A percentile compares a stretch with the other conserved stretches of the same genome.
Evolutionary conservation across 2,329 filamentous ascomycete genomes (phyloP).

Genomic region (Trichoderma oligosporum): DNA sequence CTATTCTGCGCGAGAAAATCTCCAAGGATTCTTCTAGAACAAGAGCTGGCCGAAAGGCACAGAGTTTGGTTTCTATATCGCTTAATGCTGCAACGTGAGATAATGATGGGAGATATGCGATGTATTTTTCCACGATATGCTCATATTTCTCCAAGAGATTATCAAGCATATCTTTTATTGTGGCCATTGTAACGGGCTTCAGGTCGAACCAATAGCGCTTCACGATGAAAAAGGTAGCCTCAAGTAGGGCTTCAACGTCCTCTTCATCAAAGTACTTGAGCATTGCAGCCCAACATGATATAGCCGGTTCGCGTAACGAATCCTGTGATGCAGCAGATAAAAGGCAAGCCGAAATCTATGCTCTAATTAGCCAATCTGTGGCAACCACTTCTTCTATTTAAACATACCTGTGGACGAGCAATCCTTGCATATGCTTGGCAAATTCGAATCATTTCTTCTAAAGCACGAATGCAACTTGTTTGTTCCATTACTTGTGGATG

Average conservation of each 20-base stretch:
- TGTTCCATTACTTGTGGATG: slow-evolving; percentile 63
- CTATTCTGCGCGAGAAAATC: slow-evolving; percentile 69
- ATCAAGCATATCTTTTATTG: slow-evolving; percentile 60
- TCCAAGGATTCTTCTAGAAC: slow-evolving; percentile 57
- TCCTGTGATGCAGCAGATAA: slow-evolving; percentile 75
- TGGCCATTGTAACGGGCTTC: slow-evolving; percentile 54
- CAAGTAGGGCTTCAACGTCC: slow-evolving; percentile 74
- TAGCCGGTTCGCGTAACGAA: slow-evolving; percentile 72
- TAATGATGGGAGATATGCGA: slow-evolving; percentile 75
- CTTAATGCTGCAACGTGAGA: slow-evolving; percentile 64
- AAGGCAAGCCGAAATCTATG: slow-evolving; percentile 83
- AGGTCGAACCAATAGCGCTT: slow-evolving; percentile 74
- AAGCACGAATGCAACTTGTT: slow-evolving; percentile 71
- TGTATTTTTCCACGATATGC: slow-evolving; percentile 59
- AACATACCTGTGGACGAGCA: slow-evolving; percentile 75
- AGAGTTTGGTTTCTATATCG: slow-evolving; percentile 63
- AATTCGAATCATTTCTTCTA: slow-evolving; percentile 82
- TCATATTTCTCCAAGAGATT: slow-evolving; percentile 62
- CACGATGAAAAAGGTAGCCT: slow-evolving; percentile 86
- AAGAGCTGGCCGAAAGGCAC: slow-evolving; percentile 53
- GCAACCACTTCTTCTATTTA: not conserved
- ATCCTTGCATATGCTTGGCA: slow-evolving; percentile 69
- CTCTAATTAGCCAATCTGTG: not conserved
- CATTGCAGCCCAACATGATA: slow-evolving; percentile 80
- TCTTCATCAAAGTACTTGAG: slow-evolving; percentile 70